A percentile compares a stretch with the other conserved stretches of the same genome.
Evolutionary conservation across 139 green algal genomes (phyloP).

Genomic region (Chlamydomonas schloesseri): DNA sequence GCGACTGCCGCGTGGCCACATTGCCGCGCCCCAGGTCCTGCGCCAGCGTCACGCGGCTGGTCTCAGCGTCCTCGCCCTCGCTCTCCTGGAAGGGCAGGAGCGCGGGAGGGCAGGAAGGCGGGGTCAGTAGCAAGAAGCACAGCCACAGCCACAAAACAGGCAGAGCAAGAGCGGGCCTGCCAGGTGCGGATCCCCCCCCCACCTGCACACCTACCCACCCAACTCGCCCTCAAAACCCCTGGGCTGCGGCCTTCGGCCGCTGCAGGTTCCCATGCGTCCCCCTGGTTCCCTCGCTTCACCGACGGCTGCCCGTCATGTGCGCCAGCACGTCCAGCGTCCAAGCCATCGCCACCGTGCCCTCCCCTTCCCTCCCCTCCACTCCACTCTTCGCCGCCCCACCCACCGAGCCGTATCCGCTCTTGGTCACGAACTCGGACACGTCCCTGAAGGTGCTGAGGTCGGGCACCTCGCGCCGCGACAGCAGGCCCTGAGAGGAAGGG

Average conservation of each 20-base stretch:
- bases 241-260: no score
- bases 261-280: no score
- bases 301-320: no score
- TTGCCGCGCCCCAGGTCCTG: conserved; percentile 67
- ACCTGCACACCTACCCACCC: no score
- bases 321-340: no score
- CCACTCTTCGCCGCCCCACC: neutral
- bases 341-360: no score
- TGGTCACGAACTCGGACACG: conserved; percentile 91
- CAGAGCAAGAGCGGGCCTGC: no score
- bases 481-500: conserved; percentile 1
- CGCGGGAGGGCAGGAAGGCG: neutral
- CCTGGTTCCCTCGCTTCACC: no score
- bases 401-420: conserved; percentile 88
- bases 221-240: no score
- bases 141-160: no score
- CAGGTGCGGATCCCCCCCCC: no score
- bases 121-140: neutral
- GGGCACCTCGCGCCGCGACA: conserved; percentile 62
- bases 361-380: no score
- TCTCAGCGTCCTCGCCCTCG: conserved; percentile 87
- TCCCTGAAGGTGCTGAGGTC: conserved; percentile 86
- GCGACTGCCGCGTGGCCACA: conserved; percentile 63
- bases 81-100: conserved; percentile 78
- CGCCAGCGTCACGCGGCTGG: conserved; percentile 71